Base-by-base conservation (phyloP, 2,329 filamentous ascomycete genomes). In the Geosmithia morbida region DNA sequence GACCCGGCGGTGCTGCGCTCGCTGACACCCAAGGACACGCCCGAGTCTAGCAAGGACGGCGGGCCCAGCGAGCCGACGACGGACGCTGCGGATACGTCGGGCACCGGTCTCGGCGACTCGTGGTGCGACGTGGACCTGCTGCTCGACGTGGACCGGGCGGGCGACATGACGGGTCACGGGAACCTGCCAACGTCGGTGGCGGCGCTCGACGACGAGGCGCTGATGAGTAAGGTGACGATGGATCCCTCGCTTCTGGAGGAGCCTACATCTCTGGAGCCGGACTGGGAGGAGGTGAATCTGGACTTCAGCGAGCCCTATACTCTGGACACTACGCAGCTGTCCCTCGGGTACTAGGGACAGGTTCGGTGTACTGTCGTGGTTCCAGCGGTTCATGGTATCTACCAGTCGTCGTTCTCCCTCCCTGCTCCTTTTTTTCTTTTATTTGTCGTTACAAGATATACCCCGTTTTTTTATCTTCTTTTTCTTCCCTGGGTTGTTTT, bases 41-140 rank as follows among this genome's bases (percentile, higher is more conserved):
- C 78, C 0, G 78, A 81, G 53, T 81, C 77, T 2, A 75, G 68
- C 59, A 79, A 80, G 57, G 77, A 81, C 48, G 72, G 71, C 53
- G 71, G 73, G 3, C 59, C 66, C 8, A 79, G 77, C 41, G 77
- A 81, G 54, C 74, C 75, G 10, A 80, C 72, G 51, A 81, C 76
- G 55, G 78, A 82, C 53, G 72, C 81, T 17, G 78, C 81, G 48
- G 67, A 37, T 5, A 37, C 33, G 33, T 5, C 33, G 33, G 33
- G 13, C 33, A 5, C 5, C 3, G 33, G 33, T 16, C 33, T 37
- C 6, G 33, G 33, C 14, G 33, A 37, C 33, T 82, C 53, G 73
- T 81, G 18, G 71, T 75, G 2, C 77, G 71, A 72, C 43, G 58
- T 62, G 2, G 70, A 72, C 43, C 52, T 67, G 16, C 55, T 71